Conservation (phyloP, 2,329 filamentous ascomycete genomes). For the Arthrobotrys sphaeroides region DNA sequence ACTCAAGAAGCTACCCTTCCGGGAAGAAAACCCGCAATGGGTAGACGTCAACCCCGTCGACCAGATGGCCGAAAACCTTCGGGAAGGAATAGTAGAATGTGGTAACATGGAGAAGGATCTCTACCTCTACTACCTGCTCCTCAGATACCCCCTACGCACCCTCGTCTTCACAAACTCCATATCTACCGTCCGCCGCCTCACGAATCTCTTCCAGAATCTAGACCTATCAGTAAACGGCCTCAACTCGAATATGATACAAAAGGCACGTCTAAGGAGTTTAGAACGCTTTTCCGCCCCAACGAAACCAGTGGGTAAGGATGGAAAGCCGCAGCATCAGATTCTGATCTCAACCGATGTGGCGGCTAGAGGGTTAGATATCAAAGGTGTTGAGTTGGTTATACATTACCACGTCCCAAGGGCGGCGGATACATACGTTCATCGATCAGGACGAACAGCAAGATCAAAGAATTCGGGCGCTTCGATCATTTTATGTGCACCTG, state of each 20-base stretch:
- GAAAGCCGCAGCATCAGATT: conserved; percentile 68
- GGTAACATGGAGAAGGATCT: conserved; percentile 95
- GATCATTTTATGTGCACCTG: conserved; percentile 86
- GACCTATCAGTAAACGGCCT: conserved; percentile 75
- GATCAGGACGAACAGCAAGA: conserved; percentile 91
- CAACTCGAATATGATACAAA: conserved; percentile 95
- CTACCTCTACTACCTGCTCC: conserved; percentile 86
- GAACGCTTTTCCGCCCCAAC: conserved; percentile 78
- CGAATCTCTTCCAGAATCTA: conserved; percentile 83
- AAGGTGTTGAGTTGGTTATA: conserved; percentile 84
- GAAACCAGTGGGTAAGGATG: conserved; percentile 57
- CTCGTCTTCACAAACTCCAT: conserved; percentile 97
- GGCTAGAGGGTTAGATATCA: conserved; percentile 91
- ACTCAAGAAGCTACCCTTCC: conserved; percentile 86
- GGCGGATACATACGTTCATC: conserved; percentile 93
- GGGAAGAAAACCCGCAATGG: conserved; percentile 83
- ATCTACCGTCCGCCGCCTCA: conserved; percentile 84
- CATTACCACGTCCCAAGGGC: conserved; percentile 95
- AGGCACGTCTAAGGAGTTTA: conserved; percentile 89
- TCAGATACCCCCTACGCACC: conserved; percentile 83
- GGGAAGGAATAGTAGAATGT: conserved; percentile 91
- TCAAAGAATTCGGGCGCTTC: conserved; percentile 80
- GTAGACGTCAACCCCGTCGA: conserved; percentile 89
- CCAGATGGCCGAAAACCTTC: conserved; percentile 86
- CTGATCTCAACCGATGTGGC: conserved; percentile 94